phyloP scores from a whole-genome alignment of 2,329 filamentous ascomycete genomes.

The Achaetomium macrosporum region DNA sequence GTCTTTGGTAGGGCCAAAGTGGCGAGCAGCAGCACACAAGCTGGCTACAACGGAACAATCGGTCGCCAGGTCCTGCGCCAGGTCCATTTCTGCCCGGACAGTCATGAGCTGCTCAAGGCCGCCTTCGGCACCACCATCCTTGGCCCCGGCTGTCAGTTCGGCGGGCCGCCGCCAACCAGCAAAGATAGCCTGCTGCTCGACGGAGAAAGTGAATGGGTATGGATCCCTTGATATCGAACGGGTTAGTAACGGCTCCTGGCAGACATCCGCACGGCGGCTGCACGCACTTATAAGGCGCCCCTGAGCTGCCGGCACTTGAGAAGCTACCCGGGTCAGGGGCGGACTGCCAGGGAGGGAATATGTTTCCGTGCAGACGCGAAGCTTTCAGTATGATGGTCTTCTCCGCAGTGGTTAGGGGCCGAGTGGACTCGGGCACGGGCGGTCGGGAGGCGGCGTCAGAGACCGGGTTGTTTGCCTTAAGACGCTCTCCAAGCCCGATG shows the following conservation, averaged over 20 bases:
- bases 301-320: slow-evolving; percentile 40
- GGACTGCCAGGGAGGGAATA: slow-evolving; percentile 79
- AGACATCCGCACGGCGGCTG: neutral
- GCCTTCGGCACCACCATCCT: slow-evolving; percentile 1
- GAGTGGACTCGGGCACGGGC: slow-evolving; percentile 32
- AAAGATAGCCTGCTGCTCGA: slow-evolving; percentile 69
- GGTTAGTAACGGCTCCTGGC: slow-evolving; percentile 12
- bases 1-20: slow-evolving; percentile 61
- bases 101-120: slow-evolving; percentile 26
- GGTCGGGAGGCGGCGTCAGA: slow-evolving; percentile 16
- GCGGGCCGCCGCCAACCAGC: slow-evolving; percentile 73
- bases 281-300: slow-evolving; percentile 56
- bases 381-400: slow-evolving; percentile 70
- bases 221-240: slow-evolving; percentile 51
- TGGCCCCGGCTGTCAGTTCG: slow-evolving; percentile 52
- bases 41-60: slow-evolving; percentile 98
- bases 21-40: slow-evolving; percentile 72
- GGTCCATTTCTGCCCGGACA: slow-evolving; percentile 57
- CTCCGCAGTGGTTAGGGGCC: slow-evolving; percentile 62
- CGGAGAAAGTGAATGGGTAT: slow-evolving; percentile 64
- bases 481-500: slow-evolving; percentile 65
- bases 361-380: slow-evolving; percentile 73
- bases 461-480: slow-evolving; percentile 48
- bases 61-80: slow-evolving; percentile 91
- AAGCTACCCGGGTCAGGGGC: slow-evolving; percentile 60